Conservation (phyloP, 164 flowering plant genomes). For the Berberis thunbergii region DNA sequence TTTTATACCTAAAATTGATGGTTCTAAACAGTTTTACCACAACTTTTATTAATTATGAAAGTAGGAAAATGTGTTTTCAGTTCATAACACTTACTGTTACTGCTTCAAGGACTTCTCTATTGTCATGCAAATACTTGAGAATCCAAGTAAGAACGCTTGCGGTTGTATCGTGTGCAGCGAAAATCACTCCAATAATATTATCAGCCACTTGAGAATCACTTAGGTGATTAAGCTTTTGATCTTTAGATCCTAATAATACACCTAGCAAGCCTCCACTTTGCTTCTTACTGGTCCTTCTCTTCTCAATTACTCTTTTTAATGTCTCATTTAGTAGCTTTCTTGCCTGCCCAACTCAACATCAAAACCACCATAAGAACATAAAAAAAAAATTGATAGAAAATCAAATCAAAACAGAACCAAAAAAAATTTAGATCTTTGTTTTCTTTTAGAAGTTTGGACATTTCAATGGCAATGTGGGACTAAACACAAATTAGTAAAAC, state of each 20-base stretch:
- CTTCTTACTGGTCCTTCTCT: constrained; percentile 36
- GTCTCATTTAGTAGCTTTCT: constrained; percentile 50
- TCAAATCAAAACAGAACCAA: background rate
- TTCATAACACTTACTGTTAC: constrained; percentile 43
- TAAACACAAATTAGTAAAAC: too few relatives aligned
- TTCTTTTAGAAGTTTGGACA: too few relatives aligned
- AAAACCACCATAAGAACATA: background rate
- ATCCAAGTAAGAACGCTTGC: constrained; percentile 50
- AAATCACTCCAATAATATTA: constrained; percentile 68
- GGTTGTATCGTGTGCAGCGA: constrained; percentile 73
- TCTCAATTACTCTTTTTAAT: constrained; percentile 38
- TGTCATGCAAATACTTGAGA: constrained; percentile 64
- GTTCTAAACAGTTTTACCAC: too few relatives aligned
- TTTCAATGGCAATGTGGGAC: too few relatives aligned
- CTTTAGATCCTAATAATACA: constrained; percentile 25
- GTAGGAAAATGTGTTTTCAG: background rate
- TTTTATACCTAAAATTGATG: too few relatives aligned
- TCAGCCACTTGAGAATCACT: constrained; percentile 72
- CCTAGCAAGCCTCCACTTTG: constrained; percentile 45
- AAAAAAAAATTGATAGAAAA: background rate
- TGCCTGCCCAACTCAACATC: constrained; percentile 31
- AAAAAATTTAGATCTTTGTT: too few relatives aligned
- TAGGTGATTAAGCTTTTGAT: constrained; percentile 13
- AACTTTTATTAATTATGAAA: too few relatives aligned
- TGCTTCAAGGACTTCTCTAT: constrained; percentile 38